Base-by-base conservation (phyloP, 495 filamentous ascomycete genomes). In the Friedmanniomyces endolithicus region DNA sequence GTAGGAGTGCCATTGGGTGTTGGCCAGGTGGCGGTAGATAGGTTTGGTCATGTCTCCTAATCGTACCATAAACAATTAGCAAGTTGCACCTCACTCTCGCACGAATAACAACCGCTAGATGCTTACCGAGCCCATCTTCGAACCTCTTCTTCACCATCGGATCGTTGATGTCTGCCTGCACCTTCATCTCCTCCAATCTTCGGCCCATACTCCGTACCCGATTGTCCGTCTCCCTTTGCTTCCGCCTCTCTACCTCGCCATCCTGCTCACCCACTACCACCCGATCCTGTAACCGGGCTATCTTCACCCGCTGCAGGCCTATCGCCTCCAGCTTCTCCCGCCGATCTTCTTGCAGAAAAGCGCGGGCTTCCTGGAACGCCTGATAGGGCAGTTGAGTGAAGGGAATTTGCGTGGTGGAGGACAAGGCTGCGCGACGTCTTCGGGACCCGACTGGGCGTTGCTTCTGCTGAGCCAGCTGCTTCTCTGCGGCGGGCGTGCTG, bases 311-410 rank as follows among this genome's bases (percentile, higher is more conserved):
- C 56, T 71, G 65, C 27, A 61, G 67, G 64, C 78, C 68, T 53
- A 88, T 80, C 65, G 74, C 74, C 57, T 77, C 75, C 53, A 70
- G 66, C 71, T 97, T 99, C 70, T 94, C 80, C 52, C 81, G 71
- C 16, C 92, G 80, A 70, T 99, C 92, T 57, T 76, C 77, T 49
- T 76, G 75, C 41, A 99, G 74, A 34, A 97, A 68, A 63, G 86
- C 85, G 52, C 89, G 83, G 39, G 92, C 92, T 70, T 95, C 87
- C 70, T 99, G 92, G 77, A 95, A 99, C 66, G 86, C 90, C 75
- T 97, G 89, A 71, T 94, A 95, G 33, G 90, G 90, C 58, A 95
- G 71, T 65, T 89, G 85, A 68, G 90, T 85, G 70, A 99, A 97
- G 46, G 90, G 92, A 53, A 95, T 73, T 57, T 83, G 79, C 56